These are phyloP conservation scores for Vigna unguiculata DNA, from an alignment of 306 rosid species.

Conservation along the genomic window DNA sequence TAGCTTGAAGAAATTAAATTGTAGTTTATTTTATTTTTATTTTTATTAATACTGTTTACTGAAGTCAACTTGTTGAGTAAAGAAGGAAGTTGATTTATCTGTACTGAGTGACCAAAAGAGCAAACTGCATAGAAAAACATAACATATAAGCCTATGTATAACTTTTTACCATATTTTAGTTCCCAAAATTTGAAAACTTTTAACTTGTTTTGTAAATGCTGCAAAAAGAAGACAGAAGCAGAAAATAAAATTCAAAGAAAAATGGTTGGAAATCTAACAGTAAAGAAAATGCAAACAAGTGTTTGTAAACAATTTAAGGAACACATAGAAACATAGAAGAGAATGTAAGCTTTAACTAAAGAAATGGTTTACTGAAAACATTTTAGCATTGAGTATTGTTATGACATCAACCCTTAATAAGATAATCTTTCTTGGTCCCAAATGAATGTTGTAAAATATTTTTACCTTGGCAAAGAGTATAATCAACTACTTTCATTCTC, in stretches of 20 bases:
- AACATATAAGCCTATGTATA: too few species aligned
- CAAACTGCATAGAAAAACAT: background rate
- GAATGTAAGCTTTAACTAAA: background rate
- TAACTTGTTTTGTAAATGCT: background rate
- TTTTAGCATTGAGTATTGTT: background rate
- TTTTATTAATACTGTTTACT: background rate
- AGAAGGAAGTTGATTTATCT: slow-evolving; percentile 3
- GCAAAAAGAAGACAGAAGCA: background rate
- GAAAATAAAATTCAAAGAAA: background rate
- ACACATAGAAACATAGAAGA: background rate
- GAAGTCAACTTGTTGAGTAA: background rate
- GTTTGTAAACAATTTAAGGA: background rate
- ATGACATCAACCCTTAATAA: background rate
- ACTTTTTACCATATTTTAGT: background rate
- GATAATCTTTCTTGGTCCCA: background rate
- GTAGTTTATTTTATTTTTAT: too few species aligned
- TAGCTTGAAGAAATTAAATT: too few species aligned
- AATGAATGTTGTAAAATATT: background rate
- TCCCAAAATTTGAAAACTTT: background rate
- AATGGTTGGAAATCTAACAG: background rate
- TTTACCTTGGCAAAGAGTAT: background rate
- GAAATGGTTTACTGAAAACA: too few species aligned
- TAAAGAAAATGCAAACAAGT: background rate
- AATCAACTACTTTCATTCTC: background rate
- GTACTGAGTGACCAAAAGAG: background rate